phyloP scores from a whole-genome alignment of 495 filamentous ascomycete species.

The Xylaria flabelliformis region DNA sequence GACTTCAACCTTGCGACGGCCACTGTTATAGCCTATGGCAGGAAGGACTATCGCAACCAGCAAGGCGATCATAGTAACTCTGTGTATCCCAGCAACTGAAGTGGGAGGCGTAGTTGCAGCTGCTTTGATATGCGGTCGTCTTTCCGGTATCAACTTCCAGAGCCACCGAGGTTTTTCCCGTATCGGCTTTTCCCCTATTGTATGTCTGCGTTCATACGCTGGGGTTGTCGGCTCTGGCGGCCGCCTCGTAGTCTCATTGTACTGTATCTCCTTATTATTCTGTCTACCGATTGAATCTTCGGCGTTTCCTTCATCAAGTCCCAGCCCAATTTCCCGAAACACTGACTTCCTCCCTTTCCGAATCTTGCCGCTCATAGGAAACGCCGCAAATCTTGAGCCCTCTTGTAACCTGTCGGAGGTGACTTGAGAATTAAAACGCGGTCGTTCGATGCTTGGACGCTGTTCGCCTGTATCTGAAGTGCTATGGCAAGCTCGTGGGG shows the following conservation, averaged over 20 bases:
- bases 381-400: slow-evolving; percentile 41
- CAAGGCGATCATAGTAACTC: slow-evolving; percentile 56
- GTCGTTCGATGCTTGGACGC: slow-evolving; percentile 36
- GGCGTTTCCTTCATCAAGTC: slow-evolving; percentile 39
- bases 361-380: slow-evolving; percentile 44
- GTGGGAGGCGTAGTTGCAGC: slow-evolving; percentile 50
- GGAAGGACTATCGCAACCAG: slow-evolving; percentile 60
- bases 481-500: slow-evolving; percentile 30
- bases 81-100: slow-evolving; percentile 45
- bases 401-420: slow-evolving; percentile 55
- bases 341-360: slow-evolving; percentile 49
- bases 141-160: slow-evolving; percentile 42
- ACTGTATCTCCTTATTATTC: slow-evolving; percentile 32
- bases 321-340: slow-evolving; percentile 55
- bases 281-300: slow-evolving; percentile 11
- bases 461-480: slow-evolving; percentile 27
- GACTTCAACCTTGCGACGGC: slow-evolving; percentile 42
- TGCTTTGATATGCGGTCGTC: slow-evolving; percentile 49
- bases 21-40: slow-evolving; percentile 50
- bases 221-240: slow-evolving; percentile 31
- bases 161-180: slow-evolving; percentile 43
- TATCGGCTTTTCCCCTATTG: slow-evolving; percentile 21
- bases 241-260: slow-evolving; percentile 36
- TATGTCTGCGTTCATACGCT: slow-evolving; percentile 23
- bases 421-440: slow-evolving; percentile 53